These are phyloP conservation scores for Botrytis byssoidea DNA, from an alignment of 2,329 filamentous ascomycete species.

Conservation along the genomic window DNA sequence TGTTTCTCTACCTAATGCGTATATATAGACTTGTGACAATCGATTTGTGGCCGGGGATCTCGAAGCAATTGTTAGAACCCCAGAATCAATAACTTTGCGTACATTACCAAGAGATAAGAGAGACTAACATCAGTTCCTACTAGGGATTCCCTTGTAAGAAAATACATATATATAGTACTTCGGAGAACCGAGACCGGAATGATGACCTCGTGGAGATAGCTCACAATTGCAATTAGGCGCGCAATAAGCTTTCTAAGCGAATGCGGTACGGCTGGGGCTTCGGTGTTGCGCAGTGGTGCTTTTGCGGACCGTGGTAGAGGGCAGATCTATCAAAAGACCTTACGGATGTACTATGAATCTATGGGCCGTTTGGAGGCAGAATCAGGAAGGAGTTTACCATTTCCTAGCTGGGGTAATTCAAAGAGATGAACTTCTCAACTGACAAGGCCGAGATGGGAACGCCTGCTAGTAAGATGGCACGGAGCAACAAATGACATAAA, in stretches of 20 bases:
- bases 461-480: not conserved
- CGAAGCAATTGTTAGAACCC: not conserved
- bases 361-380: not conserved
- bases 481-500: not conserved
- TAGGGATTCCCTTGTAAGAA: not conserved
- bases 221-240: not conserved
- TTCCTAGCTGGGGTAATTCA: not conserved
- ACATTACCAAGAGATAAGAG: not conserved
- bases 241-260: not conserved
- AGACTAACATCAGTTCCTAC: not conserved
- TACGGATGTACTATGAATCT: not conserved
- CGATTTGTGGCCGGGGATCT: not conserved
- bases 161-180: not conserved
- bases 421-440: not conserved
- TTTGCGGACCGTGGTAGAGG: not conserved
- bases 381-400: not conserved
- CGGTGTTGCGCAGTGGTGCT: not conserved
- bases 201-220: not conserved
- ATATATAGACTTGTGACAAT: not conserved
- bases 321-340: not conserved
- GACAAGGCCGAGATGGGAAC: not conserved
- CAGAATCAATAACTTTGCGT: not conserved
- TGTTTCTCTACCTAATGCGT: not conserved
- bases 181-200: not conserved
- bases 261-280: not conserved